These are phyloP conservation scores for Skeletonema potamos DNA, from an alignment of 108 stramenopile genomes.

Conservation along the genomic window DNA sequence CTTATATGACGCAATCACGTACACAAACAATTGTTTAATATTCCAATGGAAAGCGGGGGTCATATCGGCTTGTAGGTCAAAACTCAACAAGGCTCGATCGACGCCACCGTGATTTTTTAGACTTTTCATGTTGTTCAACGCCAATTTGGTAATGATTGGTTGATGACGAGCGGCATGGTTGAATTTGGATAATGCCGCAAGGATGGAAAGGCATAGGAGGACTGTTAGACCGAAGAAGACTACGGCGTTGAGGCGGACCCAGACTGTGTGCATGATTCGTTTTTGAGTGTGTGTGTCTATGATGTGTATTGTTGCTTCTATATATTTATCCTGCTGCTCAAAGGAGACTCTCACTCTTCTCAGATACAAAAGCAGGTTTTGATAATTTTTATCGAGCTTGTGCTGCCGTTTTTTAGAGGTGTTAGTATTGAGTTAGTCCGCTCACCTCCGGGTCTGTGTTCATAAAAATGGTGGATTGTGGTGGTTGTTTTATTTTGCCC, in stretches of 20 bases:
- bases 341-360: too few relatives aligned
- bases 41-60: slow-evolving; percentile 98
- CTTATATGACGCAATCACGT: slow-evolving; percentile 89
- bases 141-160: slow-evolving; percentile 71
- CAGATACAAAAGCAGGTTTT: too few relatives aligned
- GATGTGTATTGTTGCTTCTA: not conserved
- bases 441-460: too few relatives aligned
- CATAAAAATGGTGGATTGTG: too few relatives aligned
- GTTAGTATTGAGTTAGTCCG: too few relatives aligned
- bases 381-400: too few relatives aligned
- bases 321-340: not conserved
- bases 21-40: slow-evolving; percentile 94
- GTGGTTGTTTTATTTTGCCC: too few relatives aligned
- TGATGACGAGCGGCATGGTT: slow-evolving; percentile 59
- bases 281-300: not conserved
- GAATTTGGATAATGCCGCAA: slow-evolving; percentile 84
- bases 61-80: slow-evolving; percentile 90
- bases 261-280: slow-evolving; percentile 87
- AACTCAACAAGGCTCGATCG: slow-evolving; percentile 90
- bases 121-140: slow-evolving; percentile 73
- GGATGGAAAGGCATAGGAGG: slow-evolving; percentile 83
- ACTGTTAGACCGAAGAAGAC: slow-evolving; percentile 98
- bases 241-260: slow-evolving; percentile 98
- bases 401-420: too few relatives aligned
- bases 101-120: slow-evolving; percentile 91